Conservation (phyloP, 352 stramenopile genomes). For the Globisporangium alternatum region DNA sequence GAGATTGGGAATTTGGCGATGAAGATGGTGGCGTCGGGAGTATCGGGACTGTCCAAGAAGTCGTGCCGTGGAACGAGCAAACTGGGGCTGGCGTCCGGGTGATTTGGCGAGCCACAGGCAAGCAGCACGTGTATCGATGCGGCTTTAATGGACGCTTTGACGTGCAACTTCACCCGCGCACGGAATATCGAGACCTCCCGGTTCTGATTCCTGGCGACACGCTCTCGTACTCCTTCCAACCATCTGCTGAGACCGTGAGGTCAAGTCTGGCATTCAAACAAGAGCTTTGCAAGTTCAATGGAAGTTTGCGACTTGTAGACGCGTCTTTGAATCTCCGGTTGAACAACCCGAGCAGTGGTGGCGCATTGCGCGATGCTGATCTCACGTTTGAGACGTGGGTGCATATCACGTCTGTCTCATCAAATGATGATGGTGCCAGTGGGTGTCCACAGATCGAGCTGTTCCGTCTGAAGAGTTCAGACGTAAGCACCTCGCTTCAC, state of each 20-base stretch:
- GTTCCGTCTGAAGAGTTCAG: conserved; percentile 18
- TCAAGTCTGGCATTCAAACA: conserved; percentile 10
- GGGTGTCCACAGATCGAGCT: conserved; percentile 19
- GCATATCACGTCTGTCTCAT: conserved; percentile 10
- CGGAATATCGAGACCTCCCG: conserved; percentile 23
- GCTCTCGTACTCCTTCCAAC: conserved; percentile 35
- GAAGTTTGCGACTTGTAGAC: conserved; percentile 24
- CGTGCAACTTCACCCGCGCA: conserved; percentile 34
- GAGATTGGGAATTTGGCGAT: conserved; percentile 69
- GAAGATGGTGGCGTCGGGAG: conserved; percentile 69
- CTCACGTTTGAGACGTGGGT: conserved; percentile 60
- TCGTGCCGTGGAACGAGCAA: conserved; percentile 47
- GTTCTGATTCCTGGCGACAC: conserved; percentile 45
- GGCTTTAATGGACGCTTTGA: conserved; percentile 58
- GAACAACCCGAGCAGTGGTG: conserved; percentile 16
- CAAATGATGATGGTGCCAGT: not conserved
- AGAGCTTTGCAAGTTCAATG: conserved; percentile 30
- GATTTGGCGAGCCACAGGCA: conserved; percentile 37
- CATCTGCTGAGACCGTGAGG: conserved; percentile 4
- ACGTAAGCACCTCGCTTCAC: conserved; percentile 10
- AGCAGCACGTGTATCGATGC: conserved; percentile 58
- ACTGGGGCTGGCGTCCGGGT: conserved; percentile 58
- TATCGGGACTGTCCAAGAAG: conserved; percentile 49
- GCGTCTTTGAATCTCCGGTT: conserved; percentile 22
- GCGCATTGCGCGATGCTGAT: conserved; percentile 23